These are phyloP conservation scores for Talaromyces amestolkiae DNA, from an alignment of 2,329 filamentous ascomycete species.

Conservation along the genomic window DNA sequence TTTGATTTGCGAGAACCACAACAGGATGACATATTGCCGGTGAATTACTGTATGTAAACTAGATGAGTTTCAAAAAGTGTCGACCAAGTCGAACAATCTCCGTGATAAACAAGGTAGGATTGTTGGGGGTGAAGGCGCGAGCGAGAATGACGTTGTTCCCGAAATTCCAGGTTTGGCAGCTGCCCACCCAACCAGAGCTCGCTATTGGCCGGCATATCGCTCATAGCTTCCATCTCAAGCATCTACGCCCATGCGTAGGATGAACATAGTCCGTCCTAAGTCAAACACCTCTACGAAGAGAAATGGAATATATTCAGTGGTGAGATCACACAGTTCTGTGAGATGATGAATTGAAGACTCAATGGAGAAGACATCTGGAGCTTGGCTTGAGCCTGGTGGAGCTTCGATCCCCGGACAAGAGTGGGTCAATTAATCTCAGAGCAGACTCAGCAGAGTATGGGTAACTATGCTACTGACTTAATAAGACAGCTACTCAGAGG, in stretches of 20 bases:
- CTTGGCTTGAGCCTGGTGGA: not conserved
- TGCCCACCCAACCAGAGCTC: constrained; percentile 6
- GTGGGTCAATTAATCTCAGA: not conserved
- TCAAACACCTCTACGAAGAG: not conserved
- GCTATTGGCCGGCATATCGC: not conserved
- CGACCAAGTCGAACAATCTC: no score
- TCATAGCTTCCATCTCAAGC: not conserved
- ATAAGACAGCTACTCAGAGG: not conserved
- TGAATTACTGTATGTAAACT: not conserved
- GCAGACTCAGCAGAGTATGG: not conserved
- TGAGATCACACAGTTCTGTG: no score
- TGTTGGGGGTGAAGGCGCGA: not conserved
- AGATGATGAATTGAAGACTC: no score
- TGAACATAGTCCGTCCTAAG: not conserved
- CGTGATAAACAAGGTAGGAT: no score
- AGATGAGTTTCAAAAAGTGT: not conserved
- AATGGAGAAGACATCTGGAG: no score
- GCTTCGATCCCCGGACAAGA: not conserved
- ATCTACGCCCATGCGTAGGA: not conserved
- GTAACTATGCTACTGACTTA: not conserved
- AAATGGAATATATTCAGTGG: not conserved
- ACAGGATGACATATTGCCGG: constrained; percentile 58
- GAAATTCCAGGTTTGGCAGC: constrained; percentile 10
- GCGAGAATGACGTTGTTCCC: constrained; percentile 17
- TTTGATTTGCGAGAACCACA: constrained; percentile 56